Conservation (phyloP, 2,329 filamentous ascomycete species). For the Alternaria alternata region DNA sequence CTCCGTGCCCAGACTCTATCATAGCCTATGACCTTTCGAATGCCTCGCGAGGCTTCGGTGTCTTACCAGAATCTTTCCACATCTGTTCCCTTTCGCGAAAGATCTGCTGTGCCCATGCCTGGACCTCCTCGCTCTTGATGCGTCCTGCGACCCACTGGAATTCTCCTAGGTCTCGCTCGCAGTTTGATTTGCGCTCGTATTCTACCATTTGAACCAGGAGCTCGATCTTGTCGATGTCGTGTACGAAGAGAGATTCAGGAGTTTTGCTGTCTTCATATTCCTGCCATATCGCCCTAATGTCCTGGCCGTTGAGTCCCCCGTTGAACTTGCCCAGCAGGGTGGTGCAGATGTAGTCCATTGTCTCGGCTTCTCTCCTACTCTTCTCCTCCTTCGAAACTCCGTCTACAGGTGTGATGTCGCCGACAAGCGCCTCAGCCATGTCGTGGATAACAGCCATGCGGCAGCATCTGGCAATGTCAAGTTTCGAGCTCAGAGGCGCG, state of each 20-base stretch:
- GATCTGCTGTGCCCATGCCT: slow-evolving; percentile 79
- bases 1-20: background rate
- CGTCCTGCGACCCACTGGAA: slow-evolving; percentile 80
- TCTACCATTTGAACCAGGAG: slow-evolving; percentile 94
- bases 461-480: slow-evolving; percentile 85
- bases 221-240: slow-evolving; percentile 98
- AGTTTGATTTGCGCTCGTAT: slow-evolving; percentile 79
- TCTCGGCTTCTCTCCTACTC: slow-evolving; percentile 81
- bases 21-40: background rate
- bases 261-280: slow-evolving; percentile 93
- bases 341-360: slow-evolving; percentile 89
- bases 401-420: slow-evolving; percentile 95
- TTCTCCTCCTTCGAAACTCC: slow-evolving; percentile 87
- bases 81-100: slow-evolving; percentile 77
- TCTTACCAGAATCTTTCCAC: slow-evolving; percentile 64
- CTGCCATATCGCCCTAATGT: slow-evolving; percentile 84
- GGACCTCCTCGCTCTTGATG: slow-evolving; percentile 79
- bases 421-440: slow-evolving; percentile 94
- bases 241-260: slow-evolving; percentile 85
- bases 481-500: slow-evolving; percentile 70
- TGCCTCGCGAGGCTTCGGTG: slow-evolving; percentile 25
- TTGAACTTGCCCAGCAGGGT: slow-evolving; percentile 77
- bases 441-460: slow-evolving; percentile 97
- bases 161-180: slow-evolving; percentile 79
- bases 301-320: slow-evolving; percentile 71